Percentiles rank a stretch among this genome's conserved stretches.
Conservation (phyloP, 1,284 basidiomycete species). For the Fomes fomentarius region DNA sequence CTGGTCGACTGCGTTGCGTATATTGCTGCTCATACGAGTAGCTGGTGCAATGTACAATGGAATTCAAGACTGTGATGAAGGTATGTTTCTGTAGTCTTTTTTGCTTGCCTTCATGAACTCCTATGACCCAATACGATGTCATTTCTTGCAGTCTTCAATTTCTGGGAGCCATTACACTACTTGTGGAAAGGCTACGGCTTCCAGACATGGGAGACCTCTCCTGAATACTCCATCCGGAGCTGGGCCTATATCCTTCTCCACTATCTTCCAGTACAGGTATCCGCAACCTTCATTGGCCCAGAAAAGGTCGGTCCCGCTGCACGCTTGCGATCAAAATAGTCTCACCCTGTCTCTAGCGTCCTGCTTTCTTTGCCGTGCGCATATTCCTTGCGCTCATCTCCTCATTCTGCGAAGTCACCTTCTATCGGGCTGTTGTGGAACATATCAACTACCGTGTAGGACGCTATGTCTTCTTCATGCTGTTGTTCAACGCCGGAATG, state of each 20-base stretch:
- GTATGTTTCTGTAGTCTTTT: too few relatives aligned
- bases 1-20: conserved; percentile 81
- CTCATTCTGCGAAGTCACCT: conserved; percentile 80
- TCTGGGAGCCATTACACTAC: conserved; percentile 98
- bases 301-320: conserved; percentile 32
- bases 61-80: conserved; percentile 97
- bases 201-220: conserved; percentile 98
- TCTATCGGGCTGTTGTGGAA: conserved; percentile 84
- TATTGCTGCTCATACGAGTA: conserved; percentile 83
- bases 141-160: conserved; percentile 95
- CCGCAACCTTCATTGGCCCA: conserved; percentile 29
- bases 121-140: too few relatives aligned
- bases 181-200: conserved; percentile 84
- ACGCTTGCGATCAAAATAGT: background rate
- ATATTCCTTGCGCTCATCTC: conserved; percentile 79
- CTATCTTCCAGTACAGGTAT: conserved; percentile 51
- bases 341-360: conserved; percentile 52
- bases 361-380: conserved; percentile 88
- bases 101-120: too few relatives aligned
- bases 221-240: conserved; percentile 87
- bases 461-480: conserved; percentile 87
- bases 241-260: conserved; percentile 93
- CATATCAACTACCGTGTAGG: conserved; percentile 89
- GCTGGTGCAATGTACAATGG: conserved; percentile 95
- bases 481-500: conserved; percentile 90